These are phyloP conservation scores for Iris pallida DNA, from an alignment of 116 monocot species.

Conservation along the genomic window DNA sequence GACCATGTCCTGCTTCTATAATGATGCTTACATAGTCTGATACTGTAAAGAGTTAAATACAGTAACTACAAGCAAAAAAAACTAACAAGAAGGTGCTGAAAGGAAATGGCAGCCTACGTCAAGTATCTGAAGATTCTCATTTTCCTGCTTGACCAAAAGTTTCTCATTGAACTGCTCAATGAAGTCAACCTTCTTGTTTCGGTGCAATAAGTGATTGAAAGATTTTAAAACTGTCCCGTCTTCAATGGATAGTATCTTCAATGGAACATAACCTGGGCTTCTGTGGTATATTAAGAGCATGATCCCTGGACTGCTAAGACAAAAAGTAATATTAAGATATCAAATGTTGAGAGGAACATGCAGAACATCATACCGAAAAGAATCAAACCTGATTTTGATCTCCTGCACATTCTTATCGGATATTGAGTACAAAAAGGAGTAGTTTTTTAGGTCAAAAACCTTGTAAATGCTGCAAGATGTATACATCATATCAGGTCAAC, in stretches of 20 bases:
- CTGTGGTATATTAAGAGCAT: conserved; percentile 65
- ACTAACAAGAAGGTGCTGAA: no score
- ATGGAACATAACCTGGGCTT: conserved; percentile 45
- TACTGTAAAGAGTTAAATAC: no score
- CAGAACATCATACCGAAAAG: neutral
- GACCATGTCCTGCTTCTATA: no score
- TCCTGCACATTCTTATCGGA: conserved; percentile 78
- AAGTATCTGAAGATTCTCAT: conserved; percentile 77
- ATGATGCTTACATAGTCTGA: no score
- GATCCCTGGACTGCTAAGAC: conserved; percentile 52
- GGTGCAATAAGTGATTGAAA: conserved; percentile 57
- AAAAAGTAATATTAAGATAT: neutral
- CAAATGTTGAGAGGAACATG: neutral
- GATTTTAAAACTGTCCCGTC: conserved; percentile 62
- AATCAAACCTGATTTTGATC: conserved; percentile 75
- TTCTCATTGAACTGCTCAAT: conserved; percentile 85
- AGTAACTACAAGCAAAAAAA: no score
- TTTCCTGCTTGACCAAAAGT: conserved; percentile 83
- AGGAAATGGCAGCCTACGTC: conserved; percentile 32
- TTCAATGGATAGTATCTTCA: conserved; percentile 68
- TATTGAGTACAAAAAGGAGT: conserved; percentile 72
- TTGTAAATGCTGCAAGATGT: conserved; percentile 62
- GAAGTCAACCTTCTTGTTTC: conserved; percentile 69
- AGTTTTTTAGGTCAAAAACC: conserved; percentile 86
- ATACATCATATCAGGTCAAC: neutral